A percentile compares a stretch with the other conserved stretches of the same genome.
Conservation (phyloP, 2,329 filamentous ascomycete species). For the Cladophialophora psammophila region DNA sequence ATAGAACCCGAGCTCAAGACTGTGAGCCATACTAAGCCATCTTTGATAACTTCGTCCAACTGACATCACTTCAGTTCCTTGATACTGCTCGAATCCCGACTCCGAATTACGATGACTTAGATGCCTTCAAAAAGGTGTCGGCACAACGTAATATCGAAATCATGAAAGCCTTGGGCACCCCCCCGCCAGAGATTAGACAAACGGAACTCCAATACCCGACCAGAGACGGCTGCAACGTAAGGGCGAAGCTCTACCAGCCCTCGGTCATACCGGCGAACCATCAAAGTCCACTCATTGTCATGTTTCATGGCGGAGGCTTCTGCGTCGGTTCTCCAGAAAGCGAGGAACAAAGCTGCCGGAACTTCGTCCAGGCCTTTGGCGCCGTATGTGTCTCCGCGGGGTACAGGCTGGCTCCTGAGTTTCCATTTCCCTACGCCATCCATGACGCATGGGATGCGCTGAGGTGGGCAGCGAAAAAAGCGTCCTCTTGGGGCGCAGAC, state of each 20-base stretch:
- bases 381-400: constrained; percentile 16
- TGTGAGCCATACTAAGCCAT: background rate
- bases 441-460: constrained; percentile 35
- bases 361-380: constrained; percentile 29
- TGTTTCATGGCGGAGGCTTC: constrained; percentile 40
- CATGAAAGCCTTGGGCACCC: constrained; percentile 8
- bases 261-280: background rate
- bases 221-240: constrained; percentile 35
- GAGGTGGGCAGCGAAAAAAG: constrained; percentile 45
- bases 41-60: background rate
- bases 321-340: constrained; percentile 34
- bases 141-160: background rate
- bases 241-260: constrained; percentile 33
- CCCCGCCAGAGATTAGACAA: constrained; percentile 26
- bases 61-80: background rate
- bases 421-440: constrained; percentile 40
- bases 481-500: constrained; percentile 46
- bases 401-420: constrained; percentile 36
- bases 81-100: background rate
- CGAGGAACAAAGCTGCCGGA: constrained; percentile 26
- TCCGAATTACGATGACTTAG: background rate
- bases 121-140: background rate
- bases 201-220: constrained; percentile 31
- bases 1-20: background rate
- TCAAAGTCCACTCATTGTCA: constrained; percentile 31